A percentile compares a stretch with the other conserved stretches of the same genome.
phyloP scores from a whole-genome alignment of 495 filamentous ascomycete species.

The Xanthoparmelia taractica region DNA sequence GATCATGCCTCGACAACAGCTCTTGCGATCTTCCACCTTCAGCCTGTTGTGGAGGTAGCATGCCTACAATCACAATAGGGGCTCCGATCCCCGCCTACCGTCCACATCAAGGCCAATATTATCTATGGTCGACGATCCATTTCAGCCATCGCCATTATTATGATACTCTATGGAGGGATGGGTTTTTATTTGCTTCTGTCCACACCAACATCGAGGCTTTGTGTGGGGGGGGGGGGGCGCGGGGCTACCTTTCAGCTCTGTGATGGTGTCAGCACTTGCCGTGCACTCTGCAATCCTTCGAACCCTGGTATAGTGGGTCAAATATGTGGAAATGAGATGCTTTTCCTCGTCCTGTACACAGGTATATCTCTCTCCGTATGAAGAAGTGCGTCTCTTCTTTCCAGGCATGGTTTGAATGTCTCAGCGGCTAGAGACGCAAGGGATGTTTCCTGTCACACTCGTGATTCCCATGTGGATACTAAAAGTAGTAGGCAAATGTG shows the following conservation, averaged over 20 bases:
- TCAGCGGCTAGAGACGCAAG: not conserved
- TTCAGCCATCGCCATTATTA: not conserved
- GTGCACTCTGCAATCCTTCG: slow-evolving; percentile 10
- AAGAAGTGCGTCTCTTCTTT: not conserved
- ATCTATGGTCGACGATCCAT: not conserved
- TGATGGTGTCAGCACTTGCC: slow-evolving; percentile 1
- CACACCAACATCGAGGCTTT: not conserved
- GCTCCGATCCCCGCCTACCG: not conserved
- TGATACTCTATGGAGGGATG: not conserved
- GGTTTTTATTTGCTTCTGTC: not conserved
- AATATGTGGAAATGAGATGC: too few species aligned
- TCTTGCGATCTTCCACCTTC: not conserved
- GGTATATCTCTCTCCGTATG: too few species aligned
- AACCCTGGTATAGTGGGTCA: not conserved
- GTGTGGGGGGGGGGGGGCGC: too few species aligned
- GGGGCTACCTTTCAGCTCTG: not conserved
- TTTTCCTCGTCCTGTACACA: not conserved
- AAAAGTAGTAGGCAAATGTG: too few species aligned
- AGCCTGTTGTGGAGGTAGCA: not conserved
- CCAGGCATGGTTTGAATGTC: not conserved
- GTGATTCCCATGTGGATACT: not conserved
- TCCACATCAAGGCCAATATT: not conserved
- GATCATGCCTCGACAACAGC: not conserved
- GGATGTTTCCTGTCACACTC: not conserved
- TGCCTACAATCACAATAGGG: not conserved